Percentiles rank a stretch among this genome's conserved stretches.
Conservation (phyloP, 371 early-diverging fungal species). For the Umbelopsis sp. region DNA sequence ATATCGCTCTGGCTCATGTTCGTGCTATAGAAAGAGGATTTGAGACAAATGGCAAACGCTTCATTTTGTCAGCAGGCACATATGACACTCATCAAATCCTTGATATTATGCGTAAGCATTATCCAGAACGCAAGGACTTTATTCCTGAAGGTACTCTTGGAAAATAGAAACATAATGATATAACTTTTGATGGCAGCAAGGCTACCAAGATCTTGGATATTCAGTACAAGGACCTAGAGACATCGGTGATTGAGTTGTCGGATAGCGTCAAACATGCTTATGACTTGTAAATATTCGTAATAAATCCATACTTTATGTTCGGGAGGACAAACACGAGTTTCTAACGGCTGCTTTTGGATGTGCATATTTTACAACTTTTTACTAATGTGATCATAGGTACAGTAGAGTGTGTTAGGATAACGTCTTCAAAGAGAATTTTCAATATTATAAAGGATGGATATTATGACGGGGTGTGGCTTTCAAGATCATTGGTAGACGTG, state of each 20-base stretch:
- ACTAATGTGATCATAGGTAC: too few relatives aligned
- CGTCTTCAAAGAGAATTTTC: too few relatives aligned
- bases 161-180: not conserved
- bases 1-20: slow-evolving; percentile 10
- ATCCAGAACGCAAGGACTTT: not conserved
- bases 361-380: too few relatives aligned
- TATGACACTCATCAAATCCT: not conserved
- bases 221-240: not conserved
- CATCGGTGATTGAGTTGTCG: not conserved
- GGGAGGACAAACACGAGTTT: too few relatives aligned
- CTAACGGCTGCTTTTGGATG: too few relatives aligned
- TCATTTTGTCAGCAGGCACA: not conserved
- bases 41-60: slow-evolving; percentile 14
- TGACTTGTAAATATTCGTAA: too few relatives aligned
- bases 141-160: slow-evolving; percentile 1
- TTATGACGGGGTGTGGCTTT: too few relatives aligned
- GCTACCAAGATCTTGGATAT: not conserved
- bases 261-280: not conserved
- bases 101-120: not conserved
- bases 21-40: slow-evolving; percentile 3
- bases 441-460: too few relatives aligned
- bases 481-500: too few relatives aligned
- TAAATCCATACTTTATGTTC: too few relatives aligned
- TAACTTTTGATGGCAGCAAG: not conserved
- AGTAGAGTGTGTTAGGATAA: too few relatives aligned